A percentile compares a stretch with the other conserved stretches of the same genome.
These are phyloP conservation scores for Santalum album DNA, from an alignment of 164 flowering plant genomes.

Conservation along the genomic window DNA sequence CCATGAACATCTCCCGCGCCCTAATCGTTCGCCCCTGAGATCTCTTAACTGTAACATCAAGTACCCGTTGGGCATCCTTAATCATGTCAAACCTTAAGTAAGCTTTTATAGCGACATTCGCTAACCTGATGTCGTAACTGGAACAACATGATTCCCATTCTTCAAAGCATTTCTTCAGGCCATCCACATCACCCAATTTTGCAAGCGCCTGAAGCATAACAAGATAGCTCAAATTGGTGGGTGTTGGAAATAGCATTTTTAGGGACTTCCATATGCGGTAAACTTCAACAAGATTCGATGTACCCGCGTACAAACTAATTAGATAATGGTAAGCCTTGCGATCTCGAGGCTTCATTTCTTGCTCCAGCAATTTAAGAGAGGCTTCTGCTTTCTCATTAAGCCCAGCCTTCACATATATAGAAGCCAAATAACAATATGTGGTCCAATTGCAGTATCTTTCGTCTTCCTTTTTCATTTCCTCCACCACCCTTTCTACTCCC, in stretches of 20 bases:
- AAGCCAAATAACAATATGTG: slow-evolving; percentile 24
- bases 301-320: slow-evolving; percentile 22
- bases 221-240: slow-evolving; percentile 26
- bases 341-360: slow-evolving; percentile 9
- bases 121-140: slow-evolving; percentile 25
- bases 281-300: slow-evolving; percentile 19
- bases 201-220: slow-evolving; percentile 25
- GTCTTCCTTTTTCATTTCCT: slow-evolving; percentile 15
- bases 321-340: slow-evolving; percentile 16
- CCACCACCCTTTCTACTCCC: slow-evolving; percentile 24
- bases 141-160: slow-evolving; percentile 32
- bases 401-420: slow-evolving; percentile 23
- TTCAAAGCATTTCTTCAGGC: slow-evolving; percentile 20
- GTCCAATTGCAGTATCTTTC: slow-evolving; percentile 11
- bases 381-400: slow-evolving; percentile 20
- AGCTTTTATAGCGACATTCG: slow-evolving; percentile 21
- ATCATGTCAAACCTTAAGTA: slow-evolving; percentile 27
- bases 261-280: slow-evolving; percentile 31
- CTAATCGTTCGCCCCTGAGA: slow-evolving; percentile 10
- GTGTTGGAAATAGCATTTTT: slow-evolving; percentile 15
- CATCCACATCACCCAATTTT: slow-evolving; percentile 22
- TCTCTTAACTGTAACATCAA: slow-evolving; percentile 12
- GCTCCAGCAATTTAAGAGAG: slow-evolving; percentile 25
- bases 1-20: slow-evolving; percentile 18
- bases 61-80: slow-evolving; percentile 20